A percentile compares a stretch with the other conserved stretches of the same genome.
Evolutionary conservation across 495 filamentous ascomycete genomes (phyloP).

Genomic region (Penicillium mononematosum): DNA sequence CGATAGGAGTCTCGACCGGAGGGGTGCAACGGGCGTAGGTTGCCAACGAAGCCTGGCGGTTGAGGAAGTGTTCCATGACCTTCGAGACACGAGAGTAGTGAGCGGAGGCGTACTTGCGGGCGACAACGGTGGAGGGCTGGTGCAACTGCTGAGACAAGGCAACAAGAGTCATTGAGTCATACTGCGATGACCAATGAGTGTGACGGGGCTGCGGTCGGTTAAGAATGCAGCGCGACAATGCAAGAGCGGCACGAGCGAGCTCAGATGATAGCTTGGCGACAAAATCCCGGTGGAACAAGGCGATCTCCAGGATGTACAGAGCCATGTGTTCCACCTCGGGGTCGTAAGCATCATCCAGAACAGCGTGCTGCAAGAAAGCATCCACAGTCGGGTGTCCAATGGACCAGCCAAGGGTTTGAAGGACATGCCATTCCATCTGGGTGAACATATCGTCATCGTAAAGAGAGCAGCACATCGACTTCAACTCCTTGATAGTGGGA

Average conservation of each 20-base stretch:
- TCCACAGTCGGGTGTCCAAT: slow-evolving; percentile 96
- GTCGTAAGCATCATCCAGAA: slow-evolving; percentile 65
- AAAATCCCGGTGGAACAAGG: slow-evolving; percentile 93
- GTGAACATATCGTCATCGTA: slow-evolving; percentile 99
- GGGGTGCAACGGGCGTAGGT: slow-evolving; percentile 69
- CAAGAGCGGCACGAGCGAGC: slow-evolving; percentile 83
- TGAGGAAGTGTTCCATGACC: slow-evolving; percentile 82
- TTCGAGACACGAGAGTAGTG: slow-evolving; percentile 79
- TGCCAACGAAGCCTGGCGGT: slow-evolving; percentile 73
- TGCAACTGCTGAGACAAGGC: slow-evolving; percentile 82
- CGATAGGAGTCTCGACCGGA: slow-evolving; percentile 58
- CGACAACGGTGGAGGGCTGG: slow-evolving; percentile 79
- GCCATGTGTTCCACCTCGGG: slow-evolving; percentile 92
- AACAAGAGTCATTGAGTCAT: slow-evolving; percentile 76
- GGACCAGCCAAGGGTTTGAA: slow-evolving; percentile 95
- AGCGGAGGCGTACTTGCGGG: slow-evolving; percentile 81
- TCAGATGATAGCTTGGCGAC: slow-evolving; percentile 86
- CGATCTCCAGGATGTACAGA: slow-evolving; percentile 89
- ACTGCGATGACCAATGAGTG: slow-evolving; percentile 76
- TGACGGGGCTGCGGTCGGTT: slow-evolving; percentile 71
- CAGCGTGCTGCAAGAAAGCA: slow-evolving; percentile 77
- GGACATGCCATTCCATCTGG: slow-evolving; percentile 99
- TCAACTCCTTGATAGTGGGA: slow-evolving; percentile 90
- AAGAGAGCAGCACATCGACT: slow-evolving; percentile 97
- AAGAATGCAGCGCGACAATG: slow-evolving; percentile 83